Base-by-base conservation (phyloP, 768 basidiomycete genomes). In the Termitomyces sp. region DNA sequence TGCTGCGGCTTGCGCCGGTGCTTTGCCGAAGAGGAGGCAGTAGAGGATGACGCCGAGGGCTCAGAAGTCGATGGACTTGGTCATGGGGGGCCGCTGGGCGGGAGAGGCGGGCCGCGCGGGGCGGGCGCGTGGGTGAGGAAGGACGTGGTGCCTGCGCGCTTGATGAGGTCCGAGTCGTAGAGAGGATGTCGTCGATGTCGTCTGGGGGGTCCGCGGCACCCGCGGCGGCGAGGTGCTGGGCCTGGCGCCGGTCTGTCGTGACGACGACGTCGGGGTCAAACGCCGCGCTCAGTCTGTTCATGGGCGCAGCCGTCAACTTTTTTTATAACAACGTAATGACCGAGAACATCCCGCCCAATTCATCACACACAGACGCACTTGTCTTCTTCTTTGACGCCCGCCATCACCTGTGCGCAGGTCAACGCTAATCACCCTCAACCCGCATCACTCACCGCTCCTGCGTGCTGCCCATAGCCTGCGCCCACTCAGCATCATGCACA, bases 31-130 rank as follows among this genome's bases (percentile, higher is more conserved):
- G 2, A 98, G 80, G 46, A 98, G 82, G 68, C 94, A 96, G 72
- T 93, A 98, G 5, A 98, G 77, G 2, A 97, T 99, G 31, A 98
- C 90, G 24, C 97, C 97, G 2, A 99, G 81, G 0, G 97, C 96
- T 97, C 97, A 99, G 34, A 99, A 83, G 67, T 99, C 97, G 68
- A 98, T 96, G 4, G 93, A 87, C 69, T 94, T 93, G 42, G 93
- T 93, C 51, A 97, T 88, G 3, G 82, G 79, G 5, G 79, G 84
- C 24, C 75, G 73, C 4, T 56, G 59, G 20, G 59, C 37, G 34
- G 18, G 65, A 74, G n/a, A n/a, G n/a, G n/a, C n/a, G 18, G 53
- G 61, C 68, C 51, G 60, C 52, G 55, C 64, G 66, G 4, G 67
- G 68, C n/a, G 76, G 13, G 71, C 60, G 68, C 97, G 22, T 97